Base-by-base conservation (phyloP, 345 rosid species). In the Diplotaxis tenuifolia region DNA sequence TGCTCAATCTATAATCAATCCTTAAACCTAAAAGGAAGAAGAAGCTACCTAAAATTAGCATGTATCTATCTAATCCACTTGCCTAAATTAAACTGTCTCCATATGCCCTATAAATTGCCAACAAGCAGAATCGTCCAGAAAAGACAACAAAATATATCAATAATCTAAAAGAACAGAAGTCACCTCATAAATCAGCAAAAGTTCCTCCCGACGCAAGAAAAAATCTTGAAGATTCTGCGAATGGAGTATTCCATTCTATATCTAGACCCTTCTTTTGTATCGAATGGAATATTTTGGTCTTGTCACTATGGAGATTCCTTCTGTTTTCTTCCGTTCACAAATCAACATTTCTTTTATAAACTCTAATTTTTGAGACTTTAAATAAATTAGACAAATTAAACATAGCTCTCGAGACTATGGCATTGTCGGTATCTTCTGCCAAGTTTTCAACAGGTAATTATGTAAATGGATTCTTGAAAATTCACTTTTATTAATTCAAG, bases 351-450 rank as follows among this genome's bases (percentile, higher is more conserved):
- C 40, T 34, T 55, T 1, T 36, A 69, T 68, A 50, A 62, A 63
- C 21, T 31, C 16, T 38, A 49, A 57, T 7, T 19, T 65, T 64
- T 63, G 28, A 45, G 19, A n/a, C 19, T 45, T 36, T 45, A n/a
- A 5, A 42, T 20, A 72, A 61, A 67, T 47, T n/a, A 19, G 9
- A 18, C 6, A 72, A 61, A 67, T 47, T n/a, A 19, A 14, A 18
- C 6, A 84, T 84, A 83, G 81, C 89, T 76, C 81, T 87, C 3
- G 70, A 83, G 64, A 82, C 86, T 10, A 80, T 82, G 18, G 22
- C 82, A 56, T 63, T 81, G 52, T 47, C 69, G 49, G 58, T 67
- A 60, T 58, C 55, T 53, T 67, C 85, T 47, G 1, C 73, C 18
- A 75, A 59, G 56, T 59, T 72, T 27, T 49, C 65, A 34, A 31